These are phyloP conservation scores for Trichoderma guizhouense DNA, from an alignment of 2,329 filamentous ascomycete genomes.

Conservation along the genomic window DNA sequence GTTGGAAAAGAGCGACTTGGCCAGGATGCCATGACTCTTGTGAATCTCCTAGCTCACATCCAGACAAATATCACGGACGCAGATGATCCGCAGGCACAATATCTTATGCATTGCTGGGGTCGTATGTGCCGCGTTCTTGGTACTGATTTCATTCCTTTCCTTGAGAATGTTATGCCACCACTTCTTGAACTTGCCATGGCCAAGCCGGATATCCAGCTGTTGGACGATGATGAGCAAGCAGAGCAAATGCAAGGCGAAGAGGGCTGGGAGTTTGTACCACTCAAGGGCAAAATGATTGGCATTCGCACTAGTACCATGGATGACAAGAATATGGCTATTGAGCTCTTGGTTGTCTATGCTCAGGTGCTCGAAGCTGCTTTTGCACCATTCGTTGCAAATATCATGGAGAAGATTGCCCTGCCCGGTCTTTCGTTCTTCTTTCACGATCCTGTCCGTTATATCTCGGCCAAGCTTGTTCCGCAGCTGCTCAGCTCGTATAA, in stretches of 20 bases:
- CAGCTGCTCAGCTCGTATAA: constrained; percentile 92
- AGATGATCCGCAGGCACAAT: constrained; percentile 94
- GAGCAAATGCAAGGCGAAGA: constrained; percentile 92
- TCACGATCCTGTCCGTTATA: constrained; percentile 93
- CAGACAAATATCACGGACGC: constrained; percentile 83
- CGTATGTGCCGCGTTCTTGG: constrained; percentile 96
- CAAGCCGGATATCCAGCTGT: constrained; percentile 93
- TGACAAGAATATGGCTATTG: constrained; percentile 99
- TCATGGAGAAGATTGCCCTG: constrained; percentile 94
- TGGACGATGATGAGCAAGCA: constrained; percentile 93
- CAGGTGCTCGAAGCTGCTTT: constrained; percentile 93
- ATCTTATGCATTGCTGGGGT: constrained; percentile 98
- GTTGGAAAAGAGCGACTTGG: constrained; percentile 93
- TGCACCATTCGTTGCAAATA: constrained; percentile 84
- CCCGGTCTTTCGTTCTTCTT: constrained; percentile 97
- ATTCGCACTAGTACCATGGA: constrained; percentile 96
- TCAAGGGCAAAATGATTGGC: constrained; percentile 97
- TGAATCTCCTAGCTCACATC: constrained; percentile 82
- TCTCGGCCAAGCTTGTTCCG: constrained; percentile 90
- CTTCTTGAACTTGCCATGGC: constrained; percentile 86
- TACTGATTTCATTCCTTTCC: constrained; percentile 85
- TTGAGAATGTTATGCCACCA: constrained; percentile 91
- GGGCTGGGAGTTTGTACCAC: constrained; percentile 93
- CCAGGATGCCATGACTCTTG: constrained; percentile 78
- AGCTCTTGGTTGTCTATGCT: constrained; percentile 94